These are phyloP conservation scores for Claviceps fusiformis DNA, from an alignment of 2,329 filamentous ascomycete species.

Conservation along the genomic window DNA sequence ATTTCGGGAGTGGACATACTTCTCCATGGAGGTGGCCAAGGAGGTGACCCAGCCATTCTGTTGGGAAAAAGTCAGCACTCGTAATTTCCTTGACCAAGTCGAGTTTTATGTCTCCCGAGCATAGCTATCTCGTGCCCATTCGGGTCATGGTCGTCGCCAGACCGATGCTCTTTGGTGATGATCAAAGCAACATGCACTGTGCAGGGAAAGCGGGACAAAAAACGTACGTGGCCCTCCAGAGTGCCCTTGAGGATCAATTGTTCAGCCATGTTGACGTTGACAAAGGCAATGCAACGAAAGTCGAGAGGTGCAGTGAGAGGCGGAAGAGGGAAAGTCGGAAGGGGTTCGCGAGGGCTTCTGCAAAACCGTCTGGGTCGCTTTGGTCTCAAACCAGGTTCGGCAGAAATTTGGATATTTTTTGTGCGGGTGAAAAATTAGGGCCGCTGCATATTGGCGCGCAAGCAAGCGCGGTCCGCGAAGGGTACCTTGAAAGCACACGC, in stretches of 20 bases:
- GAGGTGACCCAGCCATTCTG: constrained; percentile 96
- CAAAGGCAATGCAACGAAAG: constrained; percentile 25
- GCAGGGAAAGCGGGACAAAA: constrained; percentile 12
- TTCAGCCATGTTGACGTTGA: constrained; percentile 61
- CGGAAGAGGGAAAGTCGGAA: constrained; percentile 19
- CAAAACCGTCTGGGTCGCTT: constrained; percentile 12
- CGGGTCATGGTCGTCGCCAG: background rate
- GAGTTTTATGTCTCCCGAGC: background rate
- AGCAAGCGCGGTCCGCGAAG: background rate
- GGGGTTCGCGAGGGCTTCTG: constrained; percentile 14
- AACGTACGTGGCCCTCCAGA: constrained; percentile 85
- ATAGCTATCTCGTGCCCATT: background rate
- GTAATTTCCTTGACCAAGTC: background rate
- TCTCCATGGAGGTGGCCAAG: constrained; percentile 97
- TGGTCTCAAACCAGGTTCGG: constrained; percentile 10
- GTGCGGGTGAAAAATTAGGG: constrained; percentile 42
- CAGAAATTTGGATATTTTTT: constrained; percentile 30
- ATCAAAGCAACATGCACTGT: constrained; percentile 3
- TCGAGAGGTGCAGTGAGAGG: constrained; percentile 17
- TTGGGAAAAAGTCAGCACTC: constrained; percentile 12
- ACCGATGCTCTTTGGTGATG: constrained; percentile 3
- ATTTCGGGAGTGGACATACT: constrained; percentile 45
- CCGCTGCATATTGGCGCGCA: constrained; percentile 14
- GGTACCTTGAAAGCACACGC: constrained; percentile 2
- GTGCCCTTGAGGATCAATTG: constrained; percentile 92